A percentile compares a stretch with the other conserved stretches of the same genome.
phyloP scores from a whole-genome alignment of 2,329 filamentous ascomycete genomes.

The Sporothrix curviconia region DNA sequence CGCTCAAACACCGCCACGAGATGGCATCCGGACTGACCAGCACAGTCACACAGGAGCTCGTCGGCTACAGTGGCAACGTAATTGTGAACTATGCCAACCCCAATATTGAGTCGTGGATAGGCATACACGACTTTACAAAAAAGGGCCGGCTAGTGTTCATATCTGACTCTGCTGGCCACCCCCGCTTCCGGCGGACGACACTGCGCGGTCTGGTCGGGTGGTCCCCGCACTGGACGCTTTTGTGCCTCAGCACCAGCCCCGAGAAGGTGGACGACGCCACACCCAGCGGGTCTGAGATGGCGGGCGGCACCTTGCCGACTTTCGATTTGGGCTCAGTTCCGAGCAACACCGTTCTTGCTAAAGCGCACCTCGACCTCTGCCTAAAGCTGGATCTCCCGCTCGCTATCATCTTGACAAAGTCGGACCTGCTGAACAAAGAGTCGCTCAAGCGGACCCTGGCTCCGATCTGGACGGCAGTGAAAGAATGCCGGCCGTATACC shows the following conservation, averaged over 20 bases:
- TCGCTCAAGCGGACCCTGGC: constrained; percentile 64
- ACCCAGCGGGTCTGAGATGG: background rate
- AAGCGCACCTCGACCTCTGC: constrained; percentile 78
- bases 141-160: constrained; percentile 75
- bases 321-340: background rate
- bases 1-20: constrained; percentile 90
- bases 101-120: constrained; percentile 87
- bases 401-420: constrained; percentile 79
- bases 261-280: constrained; percentile 52
- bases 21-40: constrained; percentile 87
- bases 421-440: constrained; percentile 65
- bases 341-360: constrained; percentile 52
- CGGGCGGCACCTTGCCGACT: constrained; percentile 65
- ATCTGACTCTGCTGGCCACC: constrained; percentile 86
- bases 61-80: constrained; percentile 63
- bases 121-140: constrained; percentile 76
- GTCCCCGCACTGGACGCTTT: constrained; percentile 87
- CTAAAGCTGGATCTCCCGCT: constrained; percentile 72
- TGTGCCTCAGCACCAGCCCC: constrained; percentile 67
- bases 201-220: constrained; percentile 87
- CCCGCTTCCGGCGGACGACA: constrained; percentile 82
- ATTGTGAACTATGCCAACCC: constrained; percentile 80
- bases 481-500: constrained; percentile 68
- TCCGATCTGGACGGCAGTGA: constrained; percentile 70
- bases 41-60: constrained; percentile 86